Percentiles rank a stretch among this genome's conserved stretches.
Conservation (phyloP, 164 flowering plant species). For the Malania oleifera region DNA sequence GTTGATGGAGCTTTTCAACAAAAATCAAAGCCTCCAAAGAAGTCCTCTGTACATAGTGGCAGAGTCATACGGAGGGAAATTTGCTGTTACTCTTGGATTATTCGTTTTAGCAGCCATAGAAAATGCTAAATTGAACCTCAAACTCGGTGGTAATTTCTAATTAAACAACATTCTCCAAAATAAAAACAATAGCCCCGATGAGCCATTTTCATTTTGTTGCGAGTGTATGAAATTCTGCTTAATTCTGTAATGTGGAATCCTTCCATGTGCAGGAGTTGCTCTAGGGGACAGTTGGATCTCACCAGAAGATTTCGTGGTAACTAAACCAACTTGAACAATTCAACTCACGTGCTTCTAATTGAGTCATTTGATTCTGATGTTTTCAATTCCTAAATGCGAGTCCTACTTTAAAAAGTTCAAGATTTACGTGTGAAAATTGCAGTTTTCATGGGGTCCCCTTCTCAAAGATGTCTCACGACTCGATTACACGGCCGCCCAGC, state of each 20-base stretch:
- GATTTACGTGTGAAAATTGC: conserved; percentile 7
- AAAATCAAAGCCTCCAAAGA: conserved; percentile 10
- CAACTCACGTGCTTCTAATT: too few relatives aligned
- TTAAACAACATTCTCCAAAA: too few relatives aligned
- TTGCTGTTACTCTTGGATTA: conserved; percentile 17
- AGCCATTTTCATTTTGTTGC: too few relatives aligned
- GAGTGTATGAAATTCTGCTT: too few relatives aligned
- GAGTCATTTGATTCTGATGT: too few relatives aligned
- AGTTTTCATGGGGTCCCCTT: conserved; percentile 16
- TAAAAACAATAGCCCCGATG: too few relatives aligned
- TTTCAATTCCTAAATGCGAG: too few relatives aligned
- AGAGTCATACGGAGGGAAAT: conserved; percentile 18
- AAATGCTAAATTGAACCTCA: conserved; percentile 16
- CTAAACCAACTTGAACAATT: too few relatives aligned
- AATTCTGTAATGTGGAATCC: neutral
- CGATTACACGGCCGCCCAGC: too few relatives aligned
- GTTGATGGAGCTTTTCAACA: conserved; percentile 17
- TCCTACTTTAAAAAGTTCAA: too few relatives aligned
- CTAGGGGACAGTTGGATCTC: conserved; percentile 22
- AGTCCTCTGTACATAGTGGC: conserved; percentile 21
- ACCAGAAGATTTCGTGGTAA: conserved; percentile 20
- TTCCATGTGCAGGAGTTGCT: conserved; percentile 15
- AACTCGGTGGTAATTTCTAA: conserved; percentile 15
- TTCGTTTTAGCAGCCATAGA: conserved; percentile 13
- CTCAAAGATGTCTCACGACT: conserved; percentile 9